These are phyloP conservation scores for Geotrichum macrosporum DNA, from an alignment of 1,139 yeast species.

Conservation along the genomic window DNA sequence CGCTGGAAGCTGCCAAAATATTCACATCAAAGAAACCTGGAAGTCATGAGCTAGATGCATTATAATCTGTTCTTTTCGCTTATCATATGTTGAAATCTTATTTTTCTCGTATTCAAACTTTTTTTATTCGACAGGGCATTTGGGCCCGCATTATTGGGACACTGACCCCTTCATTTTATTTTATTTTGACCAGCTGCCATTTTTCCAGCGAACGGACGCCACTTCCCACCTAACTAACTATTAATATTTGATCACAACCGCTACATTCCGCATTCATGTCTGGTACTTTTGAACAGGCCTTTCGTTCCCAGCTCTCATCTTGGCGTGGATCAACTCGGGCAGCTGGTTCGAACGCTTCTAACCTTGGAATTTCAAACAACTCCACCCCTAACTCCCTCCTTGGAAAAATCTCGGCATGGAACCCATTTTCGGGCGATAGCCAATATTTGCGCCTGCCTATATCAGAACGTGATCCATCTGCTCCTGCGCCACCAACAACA, in stretches of 20 bases:
- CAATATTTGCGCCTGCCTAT: slow-evolving; percentile 52
- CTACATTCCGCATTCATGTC: slow-evolving; percentile 15
- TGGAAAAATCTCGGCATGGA: slow-evolving; percentile 40
- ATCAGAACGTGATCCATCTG: slow-evolving; percentile 47
- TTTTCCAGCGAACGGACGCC: too few relatives aligned
- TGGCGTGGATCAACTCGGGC: slow-evolving; percentile 34
- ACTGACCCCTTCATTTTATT: too few relatives aligned
- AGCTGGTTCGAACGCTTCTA: slow-evolving; percentile 24
- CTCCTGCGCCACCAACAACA: slow-evolving; percentile 29
- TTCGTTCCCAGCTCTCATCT: slow-evolving; percentile 38
- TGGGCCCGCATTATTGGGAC: too few relatives aligned
- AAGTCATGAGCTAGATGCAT: too few relatives aligned
- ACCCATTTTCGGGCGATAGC: slow-evolving; percentile 43
- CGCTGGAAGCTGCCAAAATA: too few relatives aligned
- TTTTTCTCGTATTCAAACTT: too few relatives aligned
- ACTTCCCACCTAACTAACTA: too few relatives aligned
- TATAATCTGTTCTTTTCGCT: too few relatives aligned
- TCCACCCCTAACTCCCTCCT: slow-evolving; percentile 33
- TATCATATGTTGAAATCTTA: too few relatives aligned
- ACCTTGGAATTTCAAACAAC: slow-evolving; percentile 31
- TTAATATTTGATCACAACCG: neutral
- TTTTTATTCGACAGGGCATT: too few relatives aligned
- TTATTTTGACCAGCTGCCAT: too few relatives aligned
- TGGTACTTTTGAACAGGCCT: slow-evolving; percentile 34
- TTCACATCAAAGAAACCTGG: too few relatives aligned